Conservation (phyloP, 176 grass and related monocot genomes). For the Carex kokanica region DNA sequence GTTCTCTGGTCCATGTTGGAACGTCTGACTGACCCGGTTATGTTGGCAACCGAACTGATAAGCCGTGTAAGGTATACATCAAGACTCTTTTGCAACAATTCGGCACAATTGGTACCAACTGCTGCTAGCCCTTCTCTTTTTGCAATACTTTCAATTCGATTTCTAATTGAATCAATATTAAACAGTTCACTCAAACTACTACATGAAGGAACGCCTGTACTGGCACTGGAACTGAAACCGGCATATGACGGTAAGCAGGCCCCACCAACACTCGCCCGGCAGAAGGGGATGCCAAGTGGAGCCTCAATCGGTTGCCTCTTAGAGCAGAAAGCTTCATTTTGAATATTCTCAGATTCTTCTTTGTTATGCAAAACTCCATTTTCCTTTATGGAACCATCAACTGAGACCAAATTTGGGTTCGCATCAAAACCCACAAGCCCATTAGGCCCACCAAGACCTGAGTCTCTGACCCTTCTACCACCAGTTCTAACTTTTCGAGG, state of each 20-base stretch:
- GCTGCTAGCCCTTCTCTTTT: constrained; percentile 65
- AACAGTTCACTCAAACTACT: constrained; percentile 48
- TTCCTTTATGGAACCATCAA: constrained; percentile 16
- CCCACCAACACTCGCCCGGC: constrained; percentile 43
- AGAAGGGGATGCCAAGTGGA: constrained; percentile 77
- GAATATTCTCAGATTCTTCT: constrained; percentile 26
- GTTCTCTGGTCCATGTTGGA: constrained; percentile 6
- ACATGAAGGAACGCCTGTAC: constrained; percentile 17
- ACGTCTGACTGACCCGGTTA: constrained; percentile 35
- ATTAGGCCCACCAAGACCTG: constrained; percentile 30
- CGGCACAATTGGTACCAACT: constrained; percentile 61
- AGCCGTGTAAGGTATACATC: constrained; percentile 69
- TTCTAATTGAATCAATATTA: constrained; percentile 49
- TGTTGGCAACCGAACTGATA: constrained; percentile 57
- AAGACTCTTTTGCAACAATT: constrained; percentile 71
- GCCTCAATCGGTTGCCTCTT: constrained; percentile 34
- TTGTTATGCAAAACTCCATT: constrained; percentile 35
- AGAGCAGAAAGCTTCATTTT: constrained; percentile 13
- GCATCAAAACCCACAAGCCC: constrained; percentile 24
- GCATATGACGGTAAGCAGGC: constrained; percentile 37
- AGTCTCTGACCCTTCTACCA: constrained; percentile 33
- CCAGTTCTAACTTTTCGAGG: constrained; percentile 43
- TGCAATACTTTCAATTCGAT: constrained; percentile 62
- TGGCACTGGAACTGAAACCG: constrained; percentile 33
- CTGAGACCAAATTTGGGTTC: constrained; percentile 16